Evolutionary conservation across 345 rosid genomes (phyloP), one percentile per base, ranked within the genome.

Genomic region (Limnanthes douglasii): DNA sequence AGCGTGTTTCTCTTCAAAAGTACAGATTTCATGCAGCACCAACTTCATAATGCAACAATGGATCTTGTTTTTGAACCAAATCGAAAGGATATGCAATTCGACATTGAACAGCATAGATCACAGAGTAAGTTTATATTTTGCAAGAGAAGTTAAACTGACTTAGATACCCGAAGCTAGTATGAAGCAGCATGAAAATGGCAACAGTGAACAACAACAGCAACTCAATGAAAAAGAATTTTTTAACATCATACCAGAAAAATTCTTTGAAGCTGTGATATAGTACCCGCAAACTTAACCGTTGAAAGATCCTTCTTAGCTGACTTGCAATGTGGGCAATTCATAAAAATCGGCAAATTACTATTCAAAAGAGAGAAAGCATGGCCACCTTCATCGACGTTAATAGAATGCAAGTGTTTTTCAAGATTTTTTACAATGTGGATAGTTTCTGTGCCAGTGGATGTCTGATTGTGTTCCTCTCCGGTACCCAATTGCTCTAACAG

Each of bases 211-310:
- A 1, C 20, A 14, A 14, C 8, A 19, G 8, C 5, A 29, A 42
- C 10, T 11, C 18, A 30, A 9, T 1, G 25, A 9, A 24, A 17
- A 46, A 35, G 36, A 45, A 11, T 26, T 31, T 8, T 28, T 17
- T 15, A 24, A 28, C 30, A 13, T 45, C 45, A 11, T 70, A 83
- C 95, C 92, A 78, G 42, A 64, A 78, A 72, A 34, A 83, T 75
- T 60, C 92, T 66, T 38, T 70, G 86, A 34, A 83, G 72, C 69
- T 83, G 95, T 3, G 95, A 83, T 43, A 78, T 44, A 4, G 63
- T 59, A 53, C 74, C 56, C 0, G 92, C 80, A 66, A 70, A 83
- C 52, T 70, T 72, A 18, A 51, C 39, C 41, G 62, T 52, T 12
- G 59, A 56, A 12, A 45, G 50, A 45, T 68, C 77, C 35, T 65